phyloP scores from a whole-genome alignment of 805 yeast genomes.

The Wilhelminamyces savonicus region DNA sequence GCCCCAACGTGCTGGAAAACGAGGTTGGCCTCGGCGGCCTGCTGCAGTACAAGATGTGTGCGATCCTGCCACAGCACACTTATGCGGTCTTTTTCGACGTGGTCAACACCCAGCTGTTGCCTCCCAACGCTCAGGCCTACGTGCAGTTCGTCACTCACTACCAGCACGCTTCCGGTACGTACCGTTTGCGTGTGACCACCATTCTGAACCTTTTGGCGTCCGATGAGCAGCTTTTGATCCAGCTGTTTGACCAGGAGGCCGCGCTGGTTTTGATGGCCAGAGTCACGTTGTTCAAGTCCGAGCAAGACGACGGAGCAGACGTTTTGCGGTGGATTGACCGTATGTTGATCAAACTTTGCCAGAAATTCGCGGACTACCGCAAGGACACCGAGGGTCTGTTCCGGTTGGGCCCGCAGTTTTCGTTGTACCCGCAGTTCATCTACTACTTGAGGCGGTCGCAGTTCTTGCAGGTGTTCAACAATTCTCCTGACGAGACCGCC shows the following conservation, averaged over 20 bases:
- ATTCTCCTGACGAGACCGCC: constrained; percentile 98
- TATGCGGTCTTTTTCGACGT: constrained; percentile 89
- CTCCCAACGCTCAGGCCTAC: constrained; percentile 43
- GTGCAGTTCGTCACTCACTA: constrained; percentile 88
- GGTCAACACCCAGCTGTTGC: constrained; percentile 38
- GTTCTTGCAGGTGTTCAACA: constrained; percentile 91
- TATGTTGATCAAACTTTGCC: constrained; percentile 82
- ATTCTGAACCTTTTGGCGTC: constrained; percentile 51
- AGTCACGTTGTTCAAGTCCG: constrained; percentile 77
- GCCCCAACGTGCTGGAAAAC: constrained; percentile 77
- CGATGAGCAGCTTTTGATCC: constrained; percentile 41
- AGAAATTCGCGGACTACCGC: constrained; percentile 87
- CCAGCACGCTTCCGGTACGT: constrained; percentile 92
- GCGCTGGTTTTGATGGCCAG: constrained; percentile 94
- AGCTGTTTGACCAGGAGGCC: constrained; percentile 96
- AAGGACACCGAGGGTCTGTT: constrained; percentile 81
- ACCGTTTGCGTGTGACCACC: constrained; percentile 86
- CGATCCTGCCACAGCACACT: constrained; percentile 80
- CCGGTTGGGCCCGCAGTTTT: constrained; percentile 75
- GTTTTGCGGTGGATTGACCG: constrained; percentile 93
- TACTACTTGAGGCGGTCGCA: constrained; percentile 95
- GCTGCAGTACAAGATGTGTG: constrained; percentile 78
- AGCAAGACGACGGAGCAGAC: constrained; percentile 83
- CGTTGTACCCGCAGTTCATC: constrained; percentile 91
- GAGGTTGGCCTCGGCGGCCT: constrained; percentile 95